phyloP scores from a whole-genome alignment of 2,329 filamentous ascomycete genomes.

The Pezizomycotina sp. region DNA sequence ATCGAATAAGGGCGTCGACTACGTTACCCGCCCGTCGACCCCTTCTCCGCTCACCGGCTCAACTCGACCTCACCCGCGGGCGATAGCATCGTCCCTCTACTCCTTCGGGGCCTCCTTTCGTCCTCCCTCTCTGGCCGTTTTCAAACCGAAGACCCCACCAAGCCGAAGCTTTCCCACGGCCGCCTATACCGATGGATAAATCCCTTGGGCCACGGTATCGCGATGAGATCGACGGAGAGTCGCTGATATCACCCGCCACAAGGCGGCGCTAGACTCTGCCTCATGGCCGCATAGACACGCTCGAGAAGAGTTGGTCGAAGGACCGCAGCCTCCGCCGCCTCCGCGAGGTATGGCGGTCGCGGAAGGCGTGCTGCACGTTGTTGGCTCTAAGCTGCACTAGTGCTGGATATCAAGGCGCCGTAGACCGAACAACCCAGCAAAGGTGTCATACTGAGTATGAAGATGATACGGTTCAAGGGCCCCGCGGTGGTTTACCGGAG shows the following conservation, averaged over 20 bases:
- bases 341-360: constrained; percentile 15
- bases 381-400: constrained; percentile 13
- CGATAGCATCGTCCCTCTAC: constrained; percentile 12
- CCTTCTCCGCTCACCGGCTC: constrained; percentile 10
- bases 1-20: no score
- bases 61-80: constrained; percentile 9
- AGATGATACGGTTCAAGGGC: no score
- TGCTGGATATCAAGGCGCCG: constrained; percentile 16
- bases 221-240: not conserved
- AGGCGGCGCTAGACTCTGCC: constrained; percentile 7
- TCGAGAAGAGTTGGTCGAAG: constrained; percentile 9
- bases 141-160: constrained; percentile 2
- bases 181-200: not conserved
- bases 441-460: no score
- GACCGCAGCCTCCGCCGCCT: constrained; percentile 13
- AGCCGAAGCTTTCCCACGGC: constrained; percentile 4
- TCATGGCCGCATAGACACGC: constrained; percentile 5
- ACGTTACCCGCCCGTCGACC: constrained; percentile 5
- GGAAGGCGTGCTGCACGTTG: constrained; percentile 11
- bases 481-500: no score
- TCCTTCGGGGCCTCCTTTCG: constrained; percentile 9
- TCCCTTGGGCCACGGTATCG: not conserved
- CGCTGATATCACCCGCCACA: constrained; percentile 3
- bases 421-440: constrained; percentile 19
- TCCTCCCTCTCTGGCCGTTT: constrained; percentile 5